phyloP scores from a whole-genome alignment of 768 basidiomycete species.

The Termitomyces sp. region DNA sequence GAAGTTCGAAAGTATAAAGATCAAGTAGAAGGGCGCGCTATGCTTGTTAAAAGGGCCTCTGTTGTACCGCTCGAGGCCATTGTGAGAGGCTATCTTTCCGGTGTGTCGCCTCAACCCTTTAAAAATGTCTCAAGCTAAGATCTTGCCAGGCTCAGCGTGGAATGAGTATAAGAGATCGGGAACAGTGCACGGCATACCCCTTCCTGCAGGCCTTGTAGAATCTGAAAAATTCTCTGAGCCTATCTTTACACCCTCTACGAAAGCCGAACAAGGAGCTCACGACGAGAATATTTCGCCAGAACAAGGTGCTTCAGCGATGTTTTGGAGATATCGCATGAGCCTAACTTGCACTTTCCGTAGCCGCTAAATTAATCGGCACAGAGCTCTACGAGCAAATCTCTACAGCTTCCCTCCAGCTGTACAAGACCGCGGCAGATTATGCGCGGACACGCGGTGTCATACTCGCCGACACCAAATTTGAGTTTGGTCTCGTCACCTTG shows the following conservation, averaged over 20 bases:
- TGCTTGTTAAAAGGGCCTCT: slow-evolving; percentile 87
- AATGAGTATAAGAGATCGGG: slow-evolving; percentile 82
- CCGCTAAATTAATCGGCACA: slow-evolving; percentile 59
- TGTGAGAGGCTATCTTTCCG: slow-evolving; percentile 94
- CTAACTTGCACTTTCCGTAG: slow-evolving; percentile 29
- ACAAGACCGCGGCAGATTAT: slow-evolving; percentile 69
- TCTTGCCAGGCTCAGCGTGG: slow-evolving; percentile 83
- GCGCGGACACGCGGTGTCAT: slow-evolving; percentile 77
- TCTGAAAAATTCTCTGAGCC: slow-evolving; percentile 77
- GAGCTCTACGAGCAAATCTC: slow-evolving; percentile 60
- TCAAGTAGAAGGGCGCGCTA: slow-evolving; percentile 77
- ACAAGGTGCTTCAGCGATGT: slow-evolving; percentile 39
- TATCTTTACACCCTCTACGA: slow-evolving; percentile 94
- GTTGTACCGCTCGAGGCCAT: slow-evolving; percentile 93
- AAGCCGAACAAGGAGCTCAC: slow-evolving; percentile 89
- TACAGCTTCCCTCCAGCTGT: slow-evolving; percentile 55
- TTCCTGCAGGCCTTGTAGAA: slow-evolving; percentile 78
- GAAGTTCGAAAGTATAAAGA: slow-evolving; percentile 69
- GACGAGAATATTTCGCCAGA: slow-evolving; percentile 95
- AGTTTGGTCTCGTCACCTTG: slow-evolving; percentile 82
- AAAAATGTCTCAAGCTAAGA: neutral
- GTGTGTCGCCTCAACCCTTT: slow-evolving; percentile 29
- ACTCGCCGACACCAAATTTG: slow-evolving; percentile 97
- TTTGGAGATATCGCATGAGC: slow-evolving; percentile 1
- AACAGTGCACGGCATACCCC: slow-evolving; percentile 81